A percentile compares a stretch with the other conserved stretches of the same genome.
These are phyloP conservation scores for Protea cynaroides DNA, from an alignment of 164 flowering plant species.

Conservation along the genomic window DNA sequence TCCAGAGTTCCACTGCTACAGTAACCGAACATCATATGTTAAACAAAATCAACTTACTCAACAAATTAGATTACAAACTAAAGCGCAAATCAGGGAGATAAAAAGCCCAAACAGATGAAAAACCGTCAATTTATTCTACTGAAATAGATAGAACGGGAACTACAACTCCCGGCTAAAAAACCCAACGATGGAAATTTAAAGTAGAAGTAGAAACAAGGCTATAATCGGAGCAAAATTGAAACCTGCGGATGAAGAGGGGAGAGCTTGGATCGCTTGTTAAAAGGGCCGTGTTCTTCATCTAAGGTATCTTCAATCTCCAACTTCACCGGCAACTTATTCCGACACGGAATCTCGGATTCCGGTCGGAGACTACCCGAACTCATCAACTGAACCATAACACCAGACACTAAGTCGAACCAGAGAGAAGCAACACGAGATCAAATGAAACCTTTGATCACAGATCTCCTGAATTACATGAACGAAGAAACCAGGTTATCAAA, in stretches of 20 bases:
- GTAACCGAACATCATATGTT: conserved; percentile 2
- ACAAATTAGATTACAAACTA: not conserved
- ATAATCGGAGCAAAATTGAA: not conserved
- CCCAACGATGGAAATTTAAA: not conserved
- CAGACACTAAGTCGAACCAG: not conserved
- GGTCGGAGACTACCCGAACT: conserved; percentile 32
- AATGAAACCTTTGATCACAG: not conserved
- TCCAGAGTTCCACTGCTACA: conserved; percentile 34
- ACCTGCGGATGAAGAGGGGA: conserved; percentile 36
- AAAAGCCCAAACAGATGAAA: not conserved
- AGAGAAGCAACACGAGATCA: not conserved
- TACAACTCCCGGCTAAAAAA: no score
- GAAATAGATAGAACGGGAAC: no score
- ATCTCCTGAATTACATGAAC: no score
- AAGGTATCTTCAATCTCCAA: conserved; percentile 52
- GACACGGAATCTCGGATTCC: conserved; percentile 30
- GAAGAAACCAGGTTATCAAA: not conserved
- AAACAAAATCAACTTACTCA: not conserved
- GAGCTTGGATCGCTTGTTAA: conserved; percentile 44
- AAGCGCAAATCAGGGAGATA: not conserved
- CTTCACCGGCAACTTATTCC: conserved; percentile 41
- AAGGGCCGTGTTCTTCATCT: conserved; percentile 49
- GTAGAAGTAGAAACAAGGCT: not conserved
- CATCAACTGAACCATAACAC: conserved; percentile 56
- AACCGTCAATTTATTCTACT: no score